Conservation (phyloP, 768 basidiomycete species). For the Psilocybe sp. region DNA sequence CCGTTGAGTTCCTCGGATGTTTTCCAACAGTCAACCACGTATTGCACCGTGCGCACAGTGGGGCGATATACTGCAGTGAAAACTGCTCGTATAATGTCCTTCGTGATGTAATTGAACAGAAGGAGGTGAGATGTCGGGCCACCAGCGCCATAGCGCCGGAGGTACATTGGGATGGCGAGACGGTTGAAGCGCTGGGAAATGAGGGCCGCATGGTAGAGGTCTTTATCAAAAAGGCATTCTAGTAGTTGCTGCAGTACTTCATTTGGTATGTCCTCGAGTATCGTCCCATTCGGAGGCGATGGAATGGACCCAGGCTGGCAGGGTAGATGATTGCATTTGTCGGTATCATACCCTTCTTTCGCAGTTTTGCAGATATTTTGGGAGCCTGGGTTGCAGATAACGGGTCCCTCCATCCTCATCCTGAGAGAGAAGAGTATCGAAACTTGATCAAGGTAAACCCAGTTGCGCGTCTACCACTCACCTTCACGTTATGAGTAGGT, state of each 20-base stretch:
- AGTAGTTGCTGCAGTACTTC: conserved; percentile 25
- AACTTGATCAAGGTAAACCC: too few relatives aligned
- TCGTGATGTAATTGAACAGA: background rate
- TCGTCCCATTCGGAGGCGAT: background rate
- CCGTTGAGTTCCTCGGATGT: background rate
- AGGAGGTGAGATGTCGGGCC: too few relatives aligned
- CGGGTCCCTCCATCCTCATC: too few relatives aligned
- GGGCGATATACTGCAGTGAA: conserved; percentile 17
- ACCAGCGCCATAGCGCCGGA: conserved; percentile 18
- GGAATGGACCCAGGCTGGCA: too few relatives aligned
- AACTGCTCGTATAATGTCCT: conserved; percentile 15
- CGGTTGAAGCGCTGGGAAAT: conserved; percentile 23
- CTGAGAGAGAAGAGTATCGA: too few relatives aligned
- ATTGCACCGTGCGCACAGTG: conserved; percentile 9
- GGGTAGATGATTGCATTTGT: too few relatives aligned
- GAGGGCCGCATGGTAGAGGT: conserved; percentile 17
- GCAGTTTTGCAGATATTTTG: too few relatives aligned
- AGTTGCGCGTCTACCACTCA: too few relatives aligned
- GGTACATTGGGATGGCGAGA: conserved; percentile 23
- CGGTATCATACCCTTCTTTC: too few relatives aligned
- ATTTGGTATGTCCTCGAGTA: conserved; percentile 23
- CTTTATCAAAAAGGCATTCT: conserved; percentile 16
- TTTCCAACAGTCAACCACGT: conserved; percentile 7
- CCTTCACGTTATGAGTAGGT: too few relatives aligned
- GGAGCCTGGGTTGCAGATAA: too few relatives aligned